Evolutionary conservation across 495 filamentous ascomycete genomes (phyloP), one percentile per base, ranked within the genome.

Genomic region (Elasticomyces elasticus): DNA sequence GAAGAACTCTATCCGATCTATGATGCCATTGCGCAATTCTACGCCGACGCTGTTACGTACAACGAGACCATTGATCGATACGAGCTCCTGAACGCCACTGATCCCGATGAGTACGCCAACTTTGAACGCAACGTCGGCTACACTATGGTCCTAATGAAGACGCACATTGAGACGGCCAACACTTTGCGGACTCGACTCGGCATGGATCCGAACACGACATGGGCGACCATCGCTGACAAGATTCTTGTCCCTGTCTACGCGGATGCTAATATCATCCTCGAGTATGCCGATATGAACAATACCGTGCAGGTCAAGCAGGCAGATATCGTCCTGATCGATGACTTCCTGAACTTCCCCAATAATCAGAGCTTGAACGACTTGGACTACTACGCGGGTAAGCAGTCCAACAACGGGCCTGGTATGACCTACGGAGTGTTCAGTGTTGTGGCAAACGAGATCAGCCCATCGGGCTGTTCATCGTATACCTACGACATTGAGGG

Each of bases 61-160:
- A 83, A 84, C 62, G 71, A 63, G 24, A 74, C 72, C 0, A 72
- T 67, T 5, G 69, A 69, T 11, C 60, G 66, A 50, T 80, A 72
- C 40, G 67, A 64, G 35, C 60, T 80, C 9, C 55, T 61, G n/a
- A 89, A 89, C 59, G 85, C 86, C 75, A 89, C 85, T 0, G 85
- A 89, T 67, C 85, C 85, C 69, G 83, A 87, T 62, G 83, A 87
- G 66, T 87, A 85, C 60, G 84, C 83, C 5, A 89, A 89, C 60
- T 71, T 79, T 27, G 66, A 85, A 19, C 75, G 84, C 60, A 85
- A 86, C 22, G 81, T 82, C 40, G 85, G 81, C 23, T 89, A 79
- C 62, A 89, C 85, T 0, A 85, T 85, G 71, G 77, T 82, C 0
- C 69, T 85, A 9, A 79, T 86, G 52, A 51, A 79, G 71, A 30